phyloP scores from a whole-genome alignment of 2,329 filamentous ascomycete species.

The Nectriaceae sp. region DNA sequence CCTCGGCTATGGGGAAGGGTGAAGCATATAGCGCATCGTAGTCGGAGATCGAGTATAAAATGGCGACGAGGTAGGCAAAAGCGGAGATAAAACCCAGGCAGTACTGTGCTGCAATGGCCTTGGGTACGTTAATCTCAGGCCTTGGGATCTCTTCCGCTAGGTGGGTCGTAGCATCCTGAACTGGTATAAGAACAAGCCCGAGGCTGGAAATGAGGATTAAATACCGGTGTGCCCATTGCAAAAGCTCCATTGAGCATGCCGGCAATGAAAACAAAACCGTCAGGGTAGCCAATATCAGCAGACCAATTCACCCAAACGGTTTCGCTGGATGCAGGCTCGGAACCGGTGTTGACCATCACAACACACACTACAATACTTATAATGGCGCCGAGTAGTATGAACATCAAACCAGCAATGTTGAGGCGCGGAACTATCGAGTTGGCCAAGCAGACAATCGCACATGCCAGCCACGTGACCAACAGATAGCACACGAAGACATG shows the following conservation, averaged over 20 bases:
- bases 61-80: conserved; percentile 49
- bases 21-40: conserved; percentile 48
- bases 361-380: conserved; percentile 49
- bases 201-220: no score
- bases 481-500: conserved; percentile 42
- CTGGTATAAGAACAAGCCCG: no score
- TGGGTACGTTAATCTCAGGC: conserved; percentile 52
- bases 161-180: conserved; percentile 64
- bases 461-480: conserved; percentile 37
- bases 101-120: conserved; percentile 50
- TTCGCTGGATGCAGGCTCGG: conserved; percentile 28
- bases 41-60: conserved; percentile 58
- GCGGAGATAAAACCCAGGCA: conserved; percentile 50
- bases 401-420: conserved; percentile 50
- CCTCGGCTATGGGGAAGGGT: conserved; percentile 63
- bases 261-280: conserved; percentile 39
- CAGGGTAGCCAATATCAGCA: conserved; percentile 37
- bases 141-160: conserved; percentile 63
- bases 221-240: conserved; percentile 63
- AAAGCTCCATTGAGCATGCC: conserved; percentile 62
- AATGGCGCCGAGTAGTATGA: conserved; percentile 50
- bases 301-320: conserved; percentile 40
- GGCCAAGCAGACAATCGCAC: conserved; percentile 46
- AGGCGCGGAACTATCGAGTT: conserved; percentile 52
- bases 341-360: conserved; percentile 49